Evolutionary conservation across 148 eudicot genomes (phyloP).

Genomic region (Camellia sinensis): DNA sequence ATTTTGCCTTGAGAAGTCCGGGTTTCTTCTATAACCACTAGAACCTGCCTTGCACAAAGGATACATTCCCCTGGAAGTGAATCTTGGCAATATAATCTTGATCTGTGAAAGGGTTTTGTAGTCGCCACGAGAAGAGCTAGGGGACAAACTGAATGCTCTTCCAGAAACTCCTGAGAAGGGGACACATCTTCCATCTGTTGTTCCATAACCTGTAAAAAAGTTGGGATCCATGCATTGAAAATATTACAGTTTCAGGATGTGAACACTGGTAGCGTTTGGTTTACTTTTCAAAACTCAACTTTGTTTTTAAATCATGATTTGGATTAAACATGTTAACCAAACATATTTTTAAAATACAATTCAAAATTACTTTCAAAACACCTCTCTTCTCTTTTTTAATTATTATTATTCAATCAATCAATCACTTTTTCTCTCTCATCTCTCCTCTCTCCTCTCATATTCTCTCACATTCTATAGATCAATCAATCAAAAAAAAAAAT

Average conservation of each 20-base stretch:
- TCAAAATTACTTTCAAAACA: no score
- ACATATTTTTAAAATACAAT: no score
- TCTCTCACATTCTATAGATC: no score
- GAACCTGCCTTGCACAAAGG: conserved; percentile 61
- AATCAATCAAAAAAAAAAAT: no score
- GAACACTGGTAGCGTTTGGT: not conserved
- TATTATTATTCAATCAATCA: no score
- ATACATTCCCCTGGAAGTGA: conserved; percentile 37
- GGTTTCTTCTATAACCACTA: conserved; percentile 60
- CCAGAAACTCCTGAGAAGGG: conserved; percentile 61
- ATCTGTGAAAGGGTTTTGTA: conserved; percentile 26
- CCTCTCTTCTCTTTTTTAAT: no score
- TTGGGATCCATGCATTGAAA: not conserved
- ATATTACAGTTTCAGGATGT: not conserved
- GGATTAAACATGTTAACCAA: no score
- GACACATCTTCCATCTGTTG: conserved; percentile 53
- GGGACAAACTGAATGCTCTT: conserved; percentile 38
- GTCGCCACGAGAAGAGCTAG: conserved; percentile 33
- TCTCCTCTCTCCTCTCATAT: no score
- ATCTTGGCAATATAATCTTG: conserved; percentile 34
- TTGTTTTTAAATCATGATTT: no score
- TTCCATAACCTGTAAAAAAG: conserved; percentile 52
- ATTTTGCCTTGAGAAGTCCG: conserved; percentile 71
- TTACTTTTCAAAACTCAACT: no score
- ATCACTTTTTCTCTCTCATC: no score